Conservation (phyloP, 805 yeast species). For the Millerozyma miso region DNA sequence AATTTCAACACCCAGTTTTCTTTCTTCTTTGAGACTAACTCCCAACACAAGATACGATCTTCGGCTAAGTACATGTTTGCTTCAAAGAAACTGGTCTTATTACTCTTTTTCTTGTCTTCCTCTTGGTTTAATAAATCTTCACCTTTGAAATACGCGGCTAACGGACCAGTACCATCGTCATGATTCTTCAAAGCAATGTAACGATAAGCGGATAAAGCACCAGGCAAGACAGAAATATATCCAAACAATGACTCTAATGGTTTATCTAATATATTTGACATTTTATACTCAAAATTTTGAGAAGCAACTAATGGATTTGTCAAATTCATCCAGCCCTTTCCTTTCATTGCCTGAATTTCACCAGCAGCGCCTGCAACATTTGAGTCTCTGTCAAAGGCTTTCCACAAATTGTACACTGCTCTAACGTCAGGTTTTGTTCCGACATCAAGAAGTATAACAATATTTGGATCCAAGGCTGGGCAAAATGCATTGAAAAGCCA, state of each 20-base stretch:
- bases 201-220: constrained; percentile 93
- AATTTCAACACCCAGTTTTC: constrained; percentile 88
- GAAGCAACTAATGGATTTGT: constrained; percentile 92
- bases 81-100: constrained; percentile 75
- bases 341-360: constrained; percentile 93
- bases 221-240: constrained; percentile 89
- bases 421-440: constrained; percentile 92
- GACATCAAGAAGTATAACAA: constrained; percentile 86
- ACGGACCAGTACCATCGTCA: constrained; percentile 89
- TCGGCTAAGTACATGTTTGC: constrained; percentile 98
- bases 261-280: constrained; percentile 93
- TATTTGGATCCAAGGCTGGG: constrained; percentile 88
- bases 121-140: constrained; percentile 47
- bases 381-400: constrained; percentile 92
- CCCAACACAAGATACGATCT: constrained; percentile 96
- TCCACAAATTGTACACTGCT: constrained; percentile 93
- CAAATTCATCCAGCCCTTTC: constrained; percentile 76
- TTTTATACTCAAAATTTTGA: constrained; percentile 93
- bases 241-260: constrained; percentile 93
- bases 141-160: constrained; percentile 85
- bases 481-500: constrained; percentile 97
- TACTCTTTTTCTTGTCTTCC: constrained; percentile 21
- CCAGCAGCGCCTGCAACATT: constrained; percentile 99
- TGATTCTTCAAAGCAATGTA: constrained; percentile 82
- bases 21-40: constrained; percentile 77